These are phyloP conservation scores for Colletotrichum graminicola DNA, from an alignment of 2,329 filamentous ascomycete species.

Conservation along the genomic window DNA sequence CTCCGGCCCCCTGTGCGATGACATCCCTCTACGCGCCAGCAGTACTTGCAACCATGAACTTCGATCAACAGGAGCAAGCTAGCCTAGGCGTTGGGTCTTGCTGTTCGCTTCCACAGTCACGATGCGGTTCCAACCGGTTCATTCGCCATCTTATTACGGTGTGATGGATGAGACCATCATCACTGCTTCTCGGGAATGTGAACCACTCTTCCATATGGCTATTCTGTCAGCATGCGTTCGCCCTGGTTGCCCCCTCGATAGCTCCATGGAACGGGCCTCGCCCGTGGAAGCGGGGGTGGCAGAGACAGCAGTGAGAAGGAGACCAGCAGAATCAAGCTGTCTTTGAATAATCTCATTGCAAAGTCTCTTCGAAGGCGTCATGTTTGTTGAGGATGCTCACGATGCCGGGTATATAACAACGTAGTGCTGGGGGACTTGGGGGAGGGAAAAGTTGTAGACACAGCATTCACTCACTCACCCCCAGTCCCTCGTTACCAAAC, in stretches of 20 bases:
- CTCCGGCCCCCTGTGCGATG: background rate
- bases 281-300: background rate
- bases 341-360: slow-evolving; percentile 13
- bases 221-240: background rate
- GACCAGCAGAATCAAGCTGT: background rate
- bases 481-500: slow-evolving; percentile 9
- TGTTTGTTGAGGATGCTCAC: background rate
- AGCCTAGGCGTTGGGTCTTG: background rate
- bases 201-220: background rate
- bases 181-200: slow-evolving; percentile 15
- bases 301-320: background rate
- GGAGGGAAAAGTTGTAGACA: background rate
- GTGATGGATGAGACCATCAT: background rate
- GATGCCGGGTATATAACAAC: slow-evolving; percentile 3
- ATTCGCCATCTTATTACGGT: background rate
- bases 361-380: slow-evolving; percentile 12
- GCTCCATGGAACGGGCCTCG: slow-evolving; percentile 7
- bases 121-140: background rate
- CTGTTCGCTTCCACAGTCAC: background rate
- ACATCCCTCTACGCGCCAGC: background rate
- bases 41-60: background rate
- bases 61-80: background rate
- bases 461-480: slow-evolving; percentile 26
- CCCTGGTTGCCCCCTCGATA: background rate
- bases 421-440: too few relatives aligned